These are phyloP conservation scores for Aeschynomene evenia DNA, from an alignment of 306 rosid species.

Conservation along the genomic window DNA sequence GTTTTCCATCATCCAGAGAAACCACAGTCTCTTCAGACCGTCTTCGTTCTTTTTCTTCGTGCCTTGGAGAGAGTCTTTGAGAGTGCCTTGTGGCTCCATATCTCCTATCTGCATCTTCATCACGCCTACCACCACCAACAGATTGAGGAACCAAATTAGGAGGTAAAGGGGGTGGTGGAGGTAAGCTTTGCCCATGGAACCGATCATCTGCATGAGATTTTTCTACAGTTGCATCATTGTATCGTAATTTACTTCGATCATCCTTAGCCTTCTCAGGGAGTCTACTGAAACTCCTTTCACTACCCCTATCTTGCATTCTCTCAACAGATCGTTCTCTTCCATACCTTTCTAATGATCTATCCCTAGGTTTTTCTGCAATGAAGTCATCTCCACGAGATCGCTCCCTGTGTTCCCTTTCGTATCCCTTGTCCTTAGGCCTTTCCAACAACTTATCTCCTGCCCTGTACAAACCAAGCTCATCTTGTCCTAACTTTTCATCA, in stretches of 20 bases:
- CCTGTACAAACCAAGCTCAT: conserved; percentile 60
- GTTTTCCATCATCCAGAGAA: conserved; percentile 84
- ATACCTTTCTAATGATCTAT: conserved; percentile 88
- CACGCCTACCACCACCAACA: conserved; percentile 80
- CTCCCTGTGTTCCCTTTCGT: conserved; percentile 80
- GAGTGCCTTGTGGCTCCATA: conserved; percentile 80
- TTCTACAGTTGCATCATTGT: conserved; percentile 62
- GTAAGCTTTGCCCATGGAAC: conserved; percentile 89
- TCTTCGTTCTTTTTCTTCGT: conserved; percentile 90
- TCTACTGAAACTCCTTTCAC: conserved; percentile 74
- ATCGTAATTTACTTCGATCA: conserved; percentile 73
- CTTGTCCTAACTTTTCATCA: conserved; percentile 71
- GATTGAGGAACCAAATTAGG: conserved; percentile 95
- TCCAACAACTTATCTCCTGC: conserved; percentile 69
- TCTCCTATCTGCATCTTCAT: conserved; percentile 91
- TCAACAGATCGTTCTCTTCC: conserved; percentile 93
- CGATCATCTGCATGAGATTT: conserved; percentile 86
- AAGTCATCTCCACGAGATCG: conserved; percentile 83
- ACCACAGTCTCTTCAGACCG: conserved; percentile 81
- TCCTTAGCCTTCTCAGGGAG: conserved; percentile 80
- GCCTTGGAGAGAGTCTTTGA: conserved; percentile 95
- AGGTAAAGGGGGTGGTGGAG: conserved; percentile 98
- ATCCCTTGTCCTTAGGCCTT: conserved; percentile 80
- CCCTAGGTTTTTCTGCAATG: conserved; percentile 67
- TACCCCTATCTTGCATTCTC: conserved; percentile 70